A percentile compares a stretch with the other conserved stretches of the same genome.
These are phyloP conservation scores for Domatiomyces globalis DNA, from an alignment of 2,329 filamentous ascomycete species.

Conservation along the genomic window DNA sequence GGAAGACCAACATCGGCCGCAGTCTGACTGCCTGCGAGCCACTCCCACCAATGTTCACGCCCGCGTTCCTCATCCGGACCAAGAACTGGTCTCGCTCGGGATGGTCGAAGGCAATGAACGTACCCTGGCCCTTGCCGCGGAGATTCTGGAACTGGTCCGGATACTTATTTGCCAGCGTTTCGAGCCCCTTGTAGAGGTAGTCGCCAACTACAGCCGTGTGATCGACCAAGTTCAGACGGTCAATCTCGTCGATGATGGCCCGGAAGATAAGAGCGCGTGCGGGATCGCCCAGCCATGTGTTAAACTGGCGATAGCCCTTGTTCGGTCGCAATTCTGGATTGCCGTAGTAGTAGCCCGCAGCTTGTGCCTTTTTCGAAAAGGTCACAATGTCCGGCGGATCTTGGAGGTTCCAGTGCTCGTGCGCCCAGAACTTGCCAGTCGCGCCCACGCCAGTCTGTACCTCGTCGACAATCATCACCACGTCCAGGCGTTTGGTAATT, in stretches of 20 bases:
- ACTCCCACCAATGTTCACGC: slow-evolving; percentile 77
- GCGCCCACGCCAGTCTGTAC: slow-evolving; percentile 88
- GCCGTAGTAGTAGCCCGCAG: slow-evolving; percentile 82
- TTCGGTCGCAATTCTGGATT: slow-evolving; percentile 69
- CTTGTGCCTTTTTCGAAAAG: slow-evolving; percentile 90
- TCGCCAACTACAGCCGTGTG: slow-evolving; percentile 65
- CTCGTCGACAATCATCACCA: slow-evolving; percentile 72
- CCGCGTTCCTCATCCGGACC: slow-evolving; percentile 60
- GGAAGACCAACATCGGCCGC: slow-evolving; percentile 82
- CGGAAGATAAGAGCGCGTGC: slow-evolving; percentile 73
- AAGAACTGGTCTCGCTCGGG: slow-evolving; percentile 68
- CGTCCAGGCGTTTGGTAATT: slow-evolving; percentile 54
- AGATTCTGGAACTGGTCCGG: slow-evolving; percentile 70
- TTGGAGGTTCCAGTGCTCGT: slow-evolving; percentile 79
- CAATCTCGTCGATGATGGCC: slow-evolving; percentile 68
- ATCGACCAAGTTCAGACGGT: slow-evolving; percentile 60
- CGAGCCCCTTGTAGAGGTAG: slow-evolving; percentile 60
- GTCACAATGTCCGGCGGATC: slow-evolving; percentile 84
- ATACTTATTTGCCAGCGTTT: slow-evolving; percentile 53
- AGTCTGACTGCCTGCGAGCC: slow-evolving; percentile 63
- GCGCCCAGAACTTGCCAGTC: slow-evolving; percentile 90
- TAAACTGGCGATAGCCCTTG: slow-evolving; percentile 91
- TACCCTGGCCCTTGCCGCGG: slow-evolving; percentile 74
- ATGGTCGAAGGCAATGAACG: slow-evolving; percentile 85
- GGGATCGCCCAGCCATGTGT: slow-evolving; percentile 95